Percentiles rank a stretch among this genome's conserved stretches.
Evolutionary conservation across 1,284 basidiomycete genomes (phyloP).

Genomic region (Ceratobasidium sp.): DNA sequence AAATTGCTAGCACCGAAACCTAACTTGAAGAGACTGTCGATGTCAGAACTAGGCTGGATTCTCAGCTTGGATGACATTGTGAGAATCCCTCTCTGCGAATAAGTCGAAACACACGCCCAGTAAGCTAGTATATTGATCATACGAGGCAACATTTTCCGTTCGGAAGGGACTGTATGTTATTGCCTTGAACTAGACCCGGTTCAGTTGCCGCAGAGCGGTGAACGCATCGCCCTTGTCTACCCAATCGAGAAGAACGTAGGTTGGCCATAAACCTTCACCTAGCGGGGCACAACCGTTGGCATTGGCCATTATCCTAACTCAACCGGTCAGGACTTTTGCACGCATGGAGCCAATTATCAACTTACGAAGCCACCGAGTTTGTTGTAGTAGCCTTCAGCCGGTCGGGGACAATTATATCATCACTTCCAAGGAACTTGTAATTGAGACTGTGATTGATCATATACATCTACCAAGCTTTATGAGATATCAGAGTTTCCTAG

Average conservation of each 20-base stretch:
- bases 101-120: not conserved
- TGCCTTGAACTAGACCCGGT: conserved; percentile 6
- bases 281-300: conserved; percentile 26
- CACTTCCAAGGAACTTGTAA: conserved; percentile 29
- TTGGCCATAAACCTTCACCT: conserved; percentile 33
- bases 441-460: conserved; percentile 39
- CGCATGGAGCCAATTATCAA: not conserved
- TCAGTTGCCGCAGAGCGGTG: conserved; percentile 32
- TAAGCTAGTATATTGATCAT: not conserved
- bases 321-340: not conserved
- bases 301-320: conserved; percentile 17
- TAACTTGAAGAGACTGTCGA: not conserved
- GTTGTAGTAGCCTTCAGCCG: conserved; percentile 27
- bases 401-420: conserved; percentile 35
- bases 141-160: not conserved
- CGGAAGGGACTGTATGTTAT: too few species aligned
- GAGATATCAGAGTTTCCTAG: not conserved
- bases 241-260: conserved; percentile 39
- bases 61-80: not conserved
- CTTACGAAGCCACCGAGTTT: conserved; percentile 37
- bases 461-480: not conserved
- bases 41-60: not conserved
- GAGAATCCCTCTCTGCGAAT: not conserved
- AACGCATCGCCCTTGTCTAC: conserved; percentile 37
- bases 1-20: not conserved